Base-by-base conservation (phyloP, 1,284 basidiomycete species). In the Vanrija sp. region DNA sequence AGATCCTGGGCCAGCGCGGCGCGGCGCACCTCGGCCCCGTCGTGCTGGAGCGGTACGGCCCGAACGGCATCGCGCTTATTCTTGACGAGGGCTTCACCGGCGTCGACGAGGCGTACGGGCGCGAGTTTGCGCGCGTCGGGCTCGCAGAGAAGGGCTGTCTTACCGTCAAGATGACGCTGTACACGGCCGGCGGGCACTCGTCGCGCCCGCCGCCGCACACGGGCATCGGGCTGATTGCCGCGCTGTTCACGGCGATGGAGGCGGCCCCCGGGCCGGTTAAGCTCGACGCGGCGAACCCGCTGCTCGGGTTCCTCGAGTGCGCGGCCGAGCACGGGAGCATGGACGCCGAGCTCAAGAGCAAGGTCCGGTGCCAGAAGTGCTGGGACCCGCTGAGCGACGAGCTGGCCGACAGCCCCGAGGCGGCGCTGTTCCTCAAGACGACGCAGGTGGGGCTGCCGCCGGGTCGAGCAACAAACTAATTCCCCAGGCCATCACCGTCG, bases 161-260 rank as follows among this genome's bases (percentile, higher is more conserved):
- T 25, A 80, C 85, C 55, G 77, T 83, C 16, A 75, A 75, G 14
- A 69, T 85, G 40, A 75, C 80, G n/a, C 78, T 85, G 15, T 62
- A 74, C 5, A 80, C 83, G 2, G 78, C 80, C 1, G 86, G 86
- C 9, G 86, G 86, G 0, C 86, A 87, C 67, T 84, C 83, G 3
- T 83, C 81, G 49, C 72, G 78, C 6, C 85, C 85, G 12, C 53
- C 54, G 6, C 38, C 42, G 16, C 57, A 64, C 46, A 64, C 57
- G 18, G 60, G 50, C 12, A 55, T 62, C 12, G 61, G 58, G 0
- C 51, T 26, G 82, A 83, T 18, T 57, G 73, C 18, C 47, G 53
- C 51, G 23, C 46, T 61, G 47, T 50, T 60, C 19, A 51, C 55
- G 5, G 58, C 52, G 8, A 55, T 60, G 55, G 63, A 64, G 40